Evolutionary conservation across 116 monocot genomes (phyloP), one percentile per base, ranked within the genome.

Genomic region (Trichopus zeylanicus): DNA sequence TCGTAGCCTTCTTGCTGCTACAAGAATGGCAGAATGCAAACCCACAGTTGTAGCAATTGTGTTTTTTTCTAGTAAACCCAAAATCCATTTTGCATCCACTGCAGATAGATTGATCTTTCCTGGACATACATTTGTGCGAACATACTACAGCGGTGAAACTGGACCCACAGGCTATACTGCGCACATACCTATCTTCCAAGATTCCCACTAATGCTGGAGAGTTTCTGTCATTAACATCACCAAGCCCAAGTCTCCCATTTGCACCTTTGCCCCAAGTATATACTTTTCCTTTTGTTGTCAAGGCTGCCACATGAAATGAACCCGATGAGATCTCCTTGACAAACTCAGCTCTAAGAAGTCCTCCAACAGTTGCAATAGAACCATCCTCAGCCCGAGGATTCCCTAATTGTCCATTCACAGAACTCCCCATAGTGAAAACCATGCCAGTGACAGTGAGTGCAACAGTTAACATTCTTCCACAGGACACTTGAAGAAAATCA

Each of bases 241-340:
- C 95, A 57, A 84, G 72, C 2, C 91, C 91, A 42, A 97, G 70
- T 57, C 84, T 81, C 31, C 95, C 95, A 74, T 81, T 84, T 10
- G 69, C 48, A n/a, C 95, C 95, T 64, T 84, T 90, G 30, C 95
- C 95, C 95, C 95, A 97, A 26, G 84, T 87, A 59, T 75, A 97
- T 27, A 97, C 77, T 62, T 82, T 76, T 25, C 78, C 87, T 31
- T 72, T 79, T 37, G 77, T 64, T 28, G 95, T 97, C 55, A 97
- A 67, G 7, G 67, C 78, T 1, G 73, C 81, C 2, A 84, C 87
- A 57, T 92, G 92, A 60, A 39, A 78, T 35, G 84, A 70, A 32
- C 92, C 92, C 0, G 70, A 69, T 25, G 92, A 74, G 10, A 92
- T 78, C 49, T 97, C 75, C 70, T 81, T 87, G 11, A 97, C 87